A percentile compares a stretch with the other conserved stretches of the same genome.
Conservation (phyloP, 2,329 filamentous ascomycete species). For the Colletotrichum paranaense region DNA sequence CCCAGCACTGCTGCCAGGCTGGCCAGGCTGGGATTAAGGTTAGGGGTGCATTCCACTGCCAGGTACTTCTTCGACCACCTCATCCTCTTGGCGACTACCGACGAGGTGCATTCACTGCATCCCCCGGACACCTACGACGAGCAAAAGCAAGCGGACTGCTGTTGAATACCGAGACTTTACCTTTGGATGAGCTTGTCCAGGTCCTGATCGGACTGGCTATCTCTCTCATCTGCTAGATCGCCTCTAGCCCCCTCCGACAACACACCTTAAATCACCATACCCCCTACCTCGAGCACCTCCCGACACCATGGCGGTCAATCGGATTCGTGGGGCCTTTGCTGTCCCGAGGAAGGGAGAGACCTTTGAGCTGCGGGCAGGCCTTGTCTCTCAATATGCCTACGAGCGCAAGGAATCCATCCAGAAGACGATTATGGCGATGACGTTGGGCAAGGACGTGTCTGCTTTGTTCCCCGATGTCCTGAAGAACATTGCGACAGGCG, state of each 20-base stretch:
- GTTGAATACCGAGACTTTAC: background rate
- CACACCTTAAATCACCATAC: slow-evolving; percentile 34
- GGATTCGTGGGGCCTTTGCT: slow-evolving; percentile 93
- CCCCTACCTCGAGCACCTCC: slow-evolving; percentile 41
- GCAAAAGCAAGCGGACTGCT: slow-evolving; percentile 13
- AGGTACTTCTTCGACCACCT: slow-evolving; percentile 35
- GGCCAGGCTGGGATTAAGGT: slow-evolving; percentile 33
- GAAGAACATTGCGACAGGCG: slow-evolving; percentile 96
- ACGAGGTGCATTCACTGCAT: slow-evolving; percentile 23
- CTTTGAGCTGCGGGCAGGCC: slow-evolving; percentile 92
- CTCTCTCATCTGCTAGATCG: slow-evolving; percentile 17
- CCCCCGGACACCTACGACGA: slow-evolving; percentile 5
- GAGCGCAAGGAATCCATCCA: slow-evolving; percentile 99
- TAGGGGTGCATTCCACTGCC: slow-evolving; percentile 29
- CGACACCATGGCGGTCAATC: slow-evolving; percentile 87
- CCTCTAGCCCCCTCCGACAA: background rate
- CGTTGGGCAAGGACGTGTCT: slow-evolving; percentile 97
- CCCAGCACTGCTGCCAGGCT: slow-evolving; percentile 27
- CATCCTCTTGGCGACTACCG: slow-evolving; percentile 33
- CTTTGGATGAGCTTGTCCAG: slow-evolving; percentile 33
- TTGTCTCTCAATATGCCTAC: slow-evolving; percentile 99
- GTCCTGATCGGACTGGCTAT: slow-evolving; percentile 31
- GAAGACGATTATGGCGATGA: slow-evolving; percentile 99
- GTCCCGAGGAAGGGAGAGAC: slow-evolving; percentile 97
- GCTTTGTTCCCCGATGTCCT: slow-evolving; percentile 96